These are phyloP conservation scores for Craspedostauros australis DNA, from an alignment of 108 stramenopile species.

Conservation along the genomic window DNA sequence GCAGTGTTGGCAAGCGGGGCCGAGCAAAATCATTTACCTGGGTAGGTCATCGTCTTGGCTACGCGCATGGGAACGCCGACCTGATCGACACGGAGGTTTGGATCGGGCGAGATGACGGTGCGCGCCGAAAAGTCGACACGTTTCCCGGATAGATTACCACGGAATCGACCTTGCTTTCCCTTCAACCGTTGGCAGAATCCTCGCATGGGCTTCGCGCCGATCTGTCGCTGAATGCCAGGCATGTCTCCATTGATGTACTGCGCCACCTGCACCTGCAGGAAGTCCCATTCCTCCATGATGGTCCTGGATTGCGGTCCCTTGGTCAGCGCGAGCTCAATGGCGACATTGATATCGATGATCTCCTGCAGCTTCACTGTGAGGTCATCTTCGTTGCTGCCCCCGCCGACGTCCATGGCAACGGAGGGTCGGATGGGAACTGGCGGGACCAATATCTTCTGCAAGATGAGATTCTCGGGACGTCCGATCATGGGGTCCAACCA, in stretches of 20 bases:
- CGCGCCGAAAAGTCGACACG: constrained; percentile 97
- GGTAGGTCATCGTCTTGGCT: constrained; percentile 96
- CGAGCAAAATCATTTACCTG: constrained; percentile 26
- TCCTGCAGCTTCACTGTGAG: constrained; percentile 97
- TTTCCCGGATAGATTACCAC: constrained; percentile 97
- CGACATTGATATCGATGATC: constrained; percentile 93
- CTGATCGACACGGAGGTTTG: constrained; percentile 89
- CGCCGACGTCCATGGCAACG: constrained; percentile 96
- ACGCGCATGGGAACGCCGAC: constrained; percentile 96
- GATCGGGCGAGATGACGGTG: constrained; percentile 98
- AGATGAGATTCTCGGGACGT: constrained; percentile 92
- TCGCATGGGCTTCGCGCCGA: constrained; percentile 90
- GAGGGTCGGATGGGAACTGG: constrained; percentile 99
- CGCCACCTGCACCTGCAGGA: constrained; percentile 92
- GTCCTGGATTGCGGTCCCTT: constrained; percentile 86
- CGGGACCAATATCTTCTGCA: constrained; percentile 91
- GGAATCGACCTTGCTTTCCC: constrained; percentile 95
- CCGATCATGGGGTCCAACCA: constrained; percentile 89
- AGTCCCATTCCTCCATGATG: constrained; percentile 97
- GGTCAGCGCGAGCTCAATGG: constrained; percentile 79
- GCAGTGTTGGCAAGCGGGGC: too few relatives aligned
- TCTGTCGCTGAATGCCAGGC: constrained; percentile 87
- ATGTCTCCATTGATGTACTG: constrained; percentile 96
- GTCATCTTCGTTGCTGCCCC: constrained; percentile 97
- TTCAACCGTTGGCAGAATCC: constrained; percentile 96